A percentile compares a stretch with the other conserved stretches of the same genome.
Evolutionary conservation across 805 yeast genomes (phyloP).

Genomic region (Kodamaea kaohsiungensis): DNA sequence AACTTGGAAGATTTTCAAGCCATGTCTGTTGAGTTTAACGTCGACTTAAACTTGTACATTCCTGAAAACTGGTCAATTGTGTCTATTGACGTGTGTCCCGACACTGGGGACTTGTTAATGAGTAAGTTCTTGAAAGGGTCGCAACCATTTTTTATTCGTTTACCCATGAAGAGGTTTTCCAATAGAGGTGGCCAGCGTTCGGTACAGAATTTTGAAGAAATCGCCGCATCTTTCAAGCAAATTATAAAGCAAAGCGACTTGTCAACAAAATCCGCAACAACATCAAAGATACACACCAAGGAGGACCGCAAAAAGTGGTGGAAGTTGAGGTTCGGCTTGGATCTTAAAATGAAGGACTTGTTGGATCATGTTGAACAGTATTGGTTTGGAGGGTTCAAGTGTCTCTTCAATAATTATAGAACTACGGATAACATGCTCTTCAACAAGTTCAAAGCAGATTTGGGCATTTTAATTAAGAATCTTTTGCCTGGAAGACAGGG

Average conservation of each 20-base stretch:
- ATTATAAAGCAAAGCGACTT: slow-evolving; percentile 64
- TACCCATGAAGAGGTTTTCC: slow-evolving; percentile 59
- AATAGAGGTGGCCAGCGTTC: slow-evolving; percentile 33
- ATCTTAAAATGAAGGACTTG: slow-evolving; percentile 53
- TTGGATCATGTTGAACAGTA: slow-evolving; percentile 56
- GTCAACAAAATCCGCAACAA: slow-evolving; percentile 56
- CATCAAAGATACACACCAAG: slow-evolving; percentile 52
- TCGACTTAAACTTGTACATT: slow-evolving; percentile 11
- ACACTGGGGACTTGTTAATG: slow-evolving; percentile 59
- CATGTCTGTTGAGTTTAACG: slow-evolving; percentile 9
- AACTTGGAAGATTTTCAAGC: slow-evolving; percentile 2
- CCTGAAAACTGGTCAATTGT: slow-evolving; percentile 61
- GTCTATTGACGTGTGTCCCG: slow-evolving; percentile 58
- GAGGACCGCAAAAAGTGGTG: slow-evolving; percentile 78
- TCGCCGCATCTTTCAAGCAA: slow-evolving; percentile 28
- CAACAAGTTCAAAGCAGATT: slow-evolving; percentile 19
- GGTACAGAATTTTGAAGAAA: slow-evolving; percentile 45
- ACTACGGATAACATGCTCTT: slow-evolving; percentile 16
- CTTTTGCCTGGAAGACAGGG: slow-evolving; percentile 15
- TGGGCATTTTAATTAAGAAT: slow-evolving; percentile 16
- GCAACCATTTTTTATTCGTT: slow-evolving; percentile 49
- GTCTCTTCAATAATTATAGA: slow-evolving; percentile 50
- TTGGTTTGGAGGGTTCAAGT: slow-evolving; percentile 80
- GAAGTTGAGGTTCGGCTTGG: slow-evolving; percentile 63
- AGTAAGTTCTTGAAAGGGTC: slow-evolving; percentile 38